These are phyloP conservation scores for Silene coronaria DNA, from an alignment of 179 eudicot genomes.

Conservation along the genomic window DNA sequence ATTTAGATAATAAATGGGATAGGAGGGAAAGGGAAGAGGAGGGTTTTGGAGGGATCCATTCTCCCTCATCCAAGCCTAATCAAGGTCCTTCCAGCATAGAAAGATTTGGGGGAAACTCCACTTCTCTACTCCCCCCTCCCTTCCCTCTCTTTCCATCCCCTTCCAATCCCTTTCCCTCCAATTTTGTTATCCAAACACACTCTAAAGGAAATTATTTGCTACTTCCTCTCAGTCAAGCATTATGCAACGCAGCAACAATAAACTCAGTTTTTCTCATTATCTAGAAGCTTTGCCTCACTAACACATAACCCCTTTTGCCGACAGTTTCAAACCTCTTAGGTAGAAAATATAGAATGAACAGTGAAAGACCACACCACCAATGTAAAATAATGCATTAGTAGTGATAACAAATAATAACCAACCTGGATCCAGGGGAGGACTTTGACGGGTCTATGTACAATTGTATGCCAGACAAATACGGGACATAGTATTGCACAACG, in stretches of 20 bases:
- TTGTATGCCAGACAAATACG: conserved; percentile 46
- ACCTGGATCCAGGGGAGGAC: conserved; percentile 37
- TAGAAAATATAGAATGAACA: not conserved
- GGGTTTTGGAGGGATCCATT: no score
- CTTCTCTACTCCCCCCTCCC: no score
- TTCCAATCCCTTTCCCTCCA: no score
- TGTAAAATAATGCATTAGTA: conserved; percentile 5
- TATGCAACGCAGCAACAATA: not conserved
- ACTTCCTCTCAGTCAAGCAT: conserved; percentile 1
- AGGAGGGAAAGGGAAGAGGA: no score
- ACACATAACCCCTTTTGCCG: not conserved
- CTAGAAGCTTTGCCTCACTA: not conserved
- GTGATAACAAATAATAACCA: conserved; percentile 8
- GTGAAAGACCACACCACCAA: not conserved
- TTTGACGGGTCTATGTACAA: conserved; percentile 39
- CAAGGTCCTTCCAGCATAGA: no score
- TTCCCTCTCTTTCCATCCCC: no score
- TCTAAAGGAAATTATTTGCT: not conserved
- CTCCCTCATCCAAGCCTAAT: no score
- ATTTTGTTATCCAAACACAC: no score
- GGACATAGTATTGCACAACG: conserved; percentile 44
- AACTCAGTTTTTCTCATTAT: not conserved
- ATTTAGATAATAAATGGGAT: no score
- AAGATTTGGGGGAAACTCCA: no score
- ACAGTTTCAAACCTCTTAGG: not conserved